Conservation (phyloP, 345 rosid species). For the Diplotaxis tenuifolia region DNA sequence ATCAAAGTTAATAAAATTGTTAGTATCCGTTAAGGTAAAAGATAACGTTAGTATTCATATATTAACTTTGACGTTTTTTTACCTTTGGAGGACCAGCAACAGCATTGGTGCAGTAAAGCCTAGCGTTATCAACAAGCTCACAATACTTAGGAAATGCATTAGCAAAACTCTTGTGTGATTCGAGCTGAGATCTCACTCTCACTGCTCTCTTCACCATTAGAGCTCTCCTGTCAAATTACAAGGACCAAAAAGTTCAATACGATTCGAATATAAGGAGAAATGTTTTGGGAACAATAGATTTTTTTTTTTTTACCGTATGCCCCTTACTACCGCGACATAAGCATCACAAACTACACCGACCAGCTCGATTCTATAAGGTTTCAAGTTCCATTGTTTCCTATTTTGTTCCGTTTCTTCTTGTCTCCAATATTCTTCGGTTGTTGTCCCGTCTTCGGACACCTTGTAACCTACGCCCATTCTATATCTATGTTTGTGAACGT, state of each 20-base stretch:
- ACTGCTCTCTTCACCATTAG: conserved; percentile 75
- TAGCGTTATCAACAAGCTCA: conserved; percentile 72
- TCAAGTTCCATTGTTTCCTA: conserved; percentile 36
- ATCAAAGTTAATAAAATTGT: background rate
- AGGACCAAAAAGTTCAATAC: background rate
- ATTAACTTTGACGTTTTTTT: background rate
- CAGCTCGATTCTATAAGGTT: conserved; percentile 76
- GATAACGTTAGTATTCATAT: background rate
- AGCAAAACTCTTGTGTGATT: conserved; percentile 87
- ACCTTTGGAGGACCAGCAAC: conserved; percentile 77
- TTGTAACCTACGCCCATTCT: conserved; percentile 85
- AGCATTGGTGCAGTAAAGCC: conserved; percentile 79
- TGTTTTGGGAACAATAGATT: background rate
- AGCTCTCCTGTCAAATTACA: conserved; percentile 51
- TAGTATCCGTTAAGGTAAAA: background rate
- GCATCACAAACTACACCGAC: conserved; percentile 94
- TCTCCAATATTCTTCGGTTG: conserved; percentile 78
- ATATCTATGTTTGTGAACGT: conserved; percentile 68
- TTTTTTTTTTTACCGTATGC: conserved; percentile 62
- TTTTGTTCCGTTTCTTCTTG: conserved; percentile 39
- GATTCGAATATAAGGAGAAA: background rate
- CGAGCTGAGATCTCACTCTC: conserved; percentile 75
- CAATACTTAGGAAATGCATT: conserved; percentile 70
- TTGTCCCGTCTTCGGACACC: conserved; percentile 57
- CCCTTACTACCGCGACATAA: conserved; percentile 81